phyloP scores from a whole-genome alignment of 2,329 filamentous ascomycete genomes.

The Fusarium cicatricum region DNA sequence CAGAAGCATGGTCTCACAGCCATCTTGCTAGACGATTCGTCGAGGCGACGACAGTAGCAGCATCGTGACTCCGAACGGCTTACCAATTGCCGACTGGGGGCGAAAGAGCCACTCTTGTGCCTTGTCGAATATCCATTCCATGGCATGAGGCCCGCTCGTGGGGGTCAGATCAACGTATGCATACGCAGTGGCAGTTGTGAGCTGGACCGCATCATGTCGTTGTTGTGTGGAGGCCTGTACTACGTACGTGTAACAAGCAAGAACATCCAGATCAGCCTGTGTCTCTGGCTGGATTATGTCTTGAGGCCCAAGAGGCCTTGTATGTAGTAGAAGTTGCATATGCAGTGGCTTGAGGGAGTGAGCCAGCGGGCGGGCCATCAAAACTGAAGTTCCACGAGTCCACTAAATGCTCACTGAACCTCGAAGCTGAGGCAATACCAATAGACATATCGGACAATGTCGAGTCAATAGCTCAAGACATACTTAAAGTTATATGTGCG shows the following conservation, averaged over 20 bases:
- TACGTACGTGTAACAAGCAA: not conserved
- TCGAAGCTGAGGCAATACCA: too few relatives aligned
- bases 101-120: not conserved
- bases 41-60: not conserved
- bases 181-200: constrained; percentile 1
- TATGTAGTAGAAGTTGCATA: not conserved
- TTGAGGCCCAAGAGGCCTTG: not conserved
- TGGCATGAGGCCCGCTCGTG: not conserved
- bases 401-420: too few relatives aligned
- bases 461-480: too few relatives aligned
- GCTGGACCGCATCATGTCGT: not conserved
- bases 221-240: not conserved
- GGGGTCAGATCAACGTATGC: not conserved
- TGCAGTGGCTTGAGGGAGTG: not conserved
- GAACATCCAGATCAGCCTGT: not conserved
- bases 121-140: not conserved
- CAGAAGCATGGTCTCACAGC: not conserved
- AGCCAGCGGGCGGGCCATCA: too few relatives aligned
- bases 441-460: too few relatives aligned
- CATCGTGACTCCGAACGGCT: not conserved
- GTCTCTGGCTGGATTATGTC: not conserved
- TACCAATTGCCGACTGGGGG: not conserved
- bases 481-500: too few relatives aligned
- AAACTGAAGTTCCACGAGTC: too few relatives aligned
- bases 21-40: not conserved